Base-by-base conservation (phyloP, 2,329 filamentous ascomycete genomes). In the Colletotrichum brevisporum region DNA sequence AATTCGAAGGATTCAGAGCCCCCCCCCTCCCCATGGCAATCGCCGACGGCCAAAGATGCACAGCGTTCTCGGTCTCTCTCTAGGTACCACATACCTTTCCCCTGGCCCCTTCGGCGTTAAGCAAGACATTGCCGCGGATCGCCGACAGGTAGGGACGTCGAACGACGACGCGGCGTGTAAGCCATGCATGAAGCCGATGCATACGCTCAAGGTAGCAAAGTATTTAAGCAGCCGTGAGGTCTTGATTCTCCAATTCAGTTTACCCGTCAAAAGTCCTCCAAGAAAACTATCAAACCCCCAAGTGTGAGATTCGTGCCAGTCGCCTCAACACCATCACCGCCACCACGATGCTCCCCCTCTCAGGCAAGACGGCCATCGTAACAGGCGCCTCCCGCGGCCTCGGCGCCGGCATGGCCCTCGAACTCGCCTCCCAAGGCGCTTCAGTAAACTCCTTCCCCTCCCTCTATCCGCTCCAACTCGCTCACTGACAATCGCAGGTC, bases 381-480 rank as follows among this genome's bases (percentile, higher is more conserved):
- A 74, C 74, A 5, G 74, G 74, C 6, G 73, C 74, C 15, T 75
- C 74, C 6, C 63, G 74, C 26, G 74, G 74, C 9, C 71, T 75
- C 16, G 74, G 74, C 15, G 60, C 51, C n/a, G 70, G 68, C 10
- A 73, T 76, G 57, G 72, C 74, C 1, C 67, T 73, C 5, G 73
- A 75, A 27, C 65, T 76, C 12, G 74, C 71, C 31, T 41, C 63
- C 8, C 53, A 71, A 48, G 74, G 74, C 18, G 74, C 73, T 52
- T 72, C 71, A 31, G 74, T 74, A 57, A 50, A 24, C n/a, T n/a
- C 47, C n/a, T 12, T 16, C 8, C 15, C 6, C 21, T 5, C 2
- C 31, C 51, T 5, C 16, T 13, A 10, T 27, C 31, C 21, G 1
- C 43, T 15, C 10, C 6, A 8, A 52, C 10, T 10, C 43, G 18